A percentile compares a stretch with the other conserved stretches of the same genome.
phyloP scores from a whole-genome alignment of 345 rosid species.

The Bretschneidera sinensis region DNA sequence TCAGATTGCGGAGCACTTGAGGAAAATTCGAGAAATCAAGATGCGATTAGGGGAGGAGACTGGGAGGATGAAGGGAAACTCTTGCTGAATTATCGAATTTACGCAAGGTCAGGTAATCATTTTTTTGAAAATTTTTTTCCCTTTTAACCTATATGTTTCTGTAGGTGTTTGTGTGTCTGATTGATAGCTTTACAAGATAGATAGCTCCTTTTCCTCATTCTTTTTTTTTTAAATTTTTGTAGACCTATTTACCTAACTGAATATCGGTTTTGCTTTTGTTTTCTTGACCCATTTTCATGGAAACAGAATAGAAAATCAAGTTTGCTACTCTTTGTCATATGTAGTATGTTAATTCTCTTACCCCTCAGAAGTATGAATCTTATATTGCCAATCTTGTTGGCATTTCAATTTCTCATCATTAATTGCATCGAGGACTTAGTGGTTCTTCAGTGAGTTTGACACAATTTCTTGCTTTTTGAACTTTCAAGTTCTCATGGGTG shows the following conservation, averaged over 20 bases:
- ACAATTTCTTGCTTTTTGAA: neutral
- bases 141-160: neutral
- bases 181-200: neutral
- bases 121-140: neutral
- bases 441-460: neutral
- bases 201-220: neutral
- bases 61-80: conserved; percentile 38
- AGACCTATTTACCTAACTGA: neutral
- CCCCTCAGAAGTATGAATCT: too few species aligned
- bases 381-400: too few species aligned
- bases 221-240: neutral
- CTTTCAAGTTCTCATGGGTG: neutral
- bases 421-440: too few species aligned
- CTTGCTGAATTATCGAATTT: conserved; percentile 43
- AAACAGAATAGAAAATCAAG: neutral
- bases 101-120: conserved; percentile 57
- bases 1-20: conserved; percentile 43
- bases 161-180: neutral
- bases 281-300: neutral
- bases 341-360: neutral
- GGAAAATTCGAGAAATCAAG: conserved; percentile 54
- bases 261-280: neutral
- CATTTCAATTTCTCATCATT: too few species aligned
- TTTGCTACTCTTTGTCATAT: neutral
- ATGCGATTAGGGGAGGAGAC: conserved; percentile 38